Conservation (phyloP, 2,329 filamentous ascomycete species). For the Ophiocordyceps polyrhachis-furcata region DNA sequence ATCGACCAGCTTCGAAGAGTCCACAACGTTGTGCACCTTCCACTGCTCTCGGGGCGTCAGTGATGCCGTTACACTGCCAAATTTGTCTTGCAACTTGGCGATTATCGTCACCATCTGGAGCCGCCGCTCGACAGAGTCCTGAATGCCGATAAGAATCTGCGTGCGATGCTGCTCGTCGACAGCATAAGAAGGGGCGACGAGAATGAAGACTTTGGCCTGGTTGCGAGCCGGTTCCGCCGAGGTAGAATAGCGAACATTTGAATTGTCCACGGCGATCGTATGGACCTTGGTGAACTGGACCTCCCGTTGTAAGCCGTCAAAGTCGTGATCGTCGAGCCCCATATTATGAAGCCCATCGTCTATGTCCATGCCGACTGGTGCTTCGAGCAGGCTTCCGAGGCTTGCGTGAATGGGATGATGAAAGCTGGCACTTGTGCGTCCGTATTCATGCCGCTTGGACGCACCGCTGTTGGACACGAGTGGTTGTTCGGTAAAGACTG, state of each 20-base stretch:
- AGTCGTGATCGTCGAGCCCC: conserved; percentile 52
- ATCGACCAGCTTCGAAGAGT: conserved; percentile 54
- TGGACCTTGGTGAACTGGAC: conserved; percentile 55
- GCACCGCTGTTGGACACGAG: conserved; percentile 21
- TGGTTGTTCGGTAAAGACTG: conserved; percentile 54
- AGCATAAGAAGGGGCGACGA: conserved; percentile 38
- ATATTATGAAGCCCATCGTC: conserved; percentile 57
- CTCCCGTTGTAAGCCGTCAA: conserved; percentile 53
- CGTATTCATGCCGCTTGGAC: conserved; percentile 41
- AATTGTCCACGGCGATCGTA: conserved; percentile 42
- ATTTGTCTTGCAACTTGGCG: conserved; percentile 24
- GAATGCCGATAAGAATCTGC: conserved; percentile 47
- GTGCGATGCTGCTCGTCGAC: conserved; percentile 33
- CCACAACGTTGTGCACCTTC: conserved; percentile 48
- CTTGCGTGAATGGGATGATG: conserved; percentile 28
- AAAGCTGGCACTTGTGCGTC: conserved; percentile 20
- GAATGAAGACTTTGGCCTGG: conserved; percentile 47
- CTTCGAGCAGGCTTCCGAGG: conserved; percentile 46
- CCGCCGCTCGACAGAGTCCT: conserved; percentile 48
- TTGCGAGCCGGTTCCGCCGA: conserved; percentile 31
- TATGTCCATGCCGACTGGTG: conserved; percentile 48
- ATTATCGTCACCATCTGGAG: conserved; percentile 49
- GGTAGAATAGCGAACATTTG: conserved; percentile 40
- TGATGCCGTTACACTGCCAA: conserved; percentile 10
- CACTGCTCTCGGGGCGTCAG: conserved; percentile 27